Evolutionary conservation across 768 basidiomycete species (phyloP), one percentile per base, ranked within the genome.

Genomic region (Hortiboletus campestris): DNA sequence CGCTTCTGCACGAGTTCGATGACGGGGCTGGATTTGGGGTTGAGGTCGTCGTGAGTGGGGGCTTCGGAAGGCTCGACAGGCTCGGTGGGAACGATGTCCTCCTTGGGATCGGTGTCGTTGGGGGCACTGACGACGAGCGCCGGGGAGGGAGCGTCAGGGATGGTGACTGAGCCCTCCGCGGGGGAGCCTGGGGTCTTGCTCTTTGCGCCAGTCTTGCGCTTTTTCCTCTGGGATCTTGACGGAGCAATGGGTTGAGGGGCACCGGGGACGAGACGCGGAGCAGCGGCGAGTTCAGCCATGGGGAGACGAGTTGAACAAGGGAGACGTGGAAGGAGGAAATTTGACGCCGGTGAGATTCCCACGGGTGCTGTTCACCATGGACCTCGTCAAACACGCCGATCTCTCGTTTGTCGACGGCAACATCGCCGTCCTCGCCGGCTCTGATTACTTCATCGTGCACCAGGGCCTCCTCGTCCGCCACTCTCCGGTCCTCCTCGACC

Each of bases 1-100:
- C 92, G 81, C 74, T 93, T 94, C 64, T 79, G 78, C 58, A 95
- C 74, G 58, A 95, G 80, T 44, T 94, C 91, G 49, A 88, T 83
- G 53, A 89, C 80, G 9, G 91, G 86, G 58, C 86, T 89, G 17
- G 69, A 72, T 67, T 85, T 89, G 55, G 76, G 63, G 55, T 63
- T 57, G 46, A 67, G 53, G 28, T 83, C 82, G 57, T 82, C 83
- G 6, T 74, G 68, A 11, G 72, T 64, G 6, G 76, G 68, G 4
- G 76, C 70, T 55, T 80, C 76, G 10, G 74, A 62, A 34, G 73
- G 57, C 6, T 74, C 76, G 55, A 77, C 72, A 20, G 74, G 68
- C 51, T 86, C 81, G 5, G 78, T 76, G 6, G 78, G 76, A 8
- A 78, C 68, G 10, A 72, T 63, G 22, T 76, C 78, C 39, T 83